Conservation (phyloP, 1,139 yeast genomes). For the Hyphopichia buzzinii region DNA sequence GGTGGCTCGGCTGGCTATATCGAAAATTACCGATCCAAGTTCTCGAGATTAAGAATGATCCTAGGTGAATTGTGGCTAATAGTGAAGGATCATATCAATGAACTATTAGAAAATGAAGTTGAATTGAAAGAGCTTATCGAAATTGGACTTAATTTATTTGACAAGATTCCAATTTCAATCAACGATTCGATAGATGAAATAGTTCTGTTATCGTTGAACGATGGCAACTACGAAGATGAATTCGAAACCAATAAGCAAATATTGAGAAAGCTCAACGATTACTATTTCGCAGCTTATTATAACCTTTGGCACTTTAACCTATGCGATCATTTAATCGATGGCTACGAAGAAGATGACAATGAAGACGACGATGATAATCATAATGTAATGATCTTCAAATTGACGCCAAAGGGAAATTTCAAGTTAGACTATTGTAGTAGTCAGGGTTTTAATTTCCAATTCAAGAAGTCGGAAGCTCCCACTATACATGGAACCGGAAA, state of each 20-base stretch:
- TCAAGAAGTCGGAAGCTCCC: constrained; percentile 18
- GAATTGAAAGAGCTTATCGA: constrained; percentile 35
- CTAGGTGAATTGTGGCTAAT: constrained; percentile 65
- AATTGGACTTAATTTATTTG: constrained; percentile 57
- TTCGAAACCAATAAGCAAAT: constrained; percentile 17
- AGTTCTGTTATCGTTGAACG: constrained; percentile 33
- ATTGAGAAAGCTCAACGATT: constrained; percentile 46
- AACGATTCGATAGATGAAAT: constrained; percentile 41
- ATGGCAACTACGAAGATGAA: constrained; percentile 21
- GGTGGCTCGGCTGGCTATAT: constrained; percentile 39
- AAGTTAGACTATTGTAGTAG: constrained; percentile 29
- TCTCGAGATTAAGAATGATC: constrained; percentile 60
- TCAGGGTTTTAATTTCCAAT: constrained; percentile 35
- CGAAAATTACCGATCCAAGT: constrained; percentile 61
- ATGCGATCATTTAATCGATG: constrained; percentile 45
- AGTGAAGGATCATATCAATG: constrained; percentile 51
- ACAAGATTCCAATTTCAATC: constrained; percentile 60
- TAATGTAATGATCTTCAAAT: constrained; percentile 28
- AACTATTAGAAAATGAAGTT: constrained; percentile 27
- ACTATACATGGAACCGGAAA: constrained; percentile 5
- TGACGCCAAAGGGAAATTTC: constrained; percentile 23
- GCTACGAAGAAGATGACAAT: constrained; percentile 8
- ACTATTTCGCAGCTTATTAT: constrained; percentile 61
- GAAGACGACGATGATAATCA: constrained; percentile 15
- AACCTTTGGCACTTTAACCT: constrained; percentile 78